Percentiles rank a stretch among this genome's conserved stretches.
phyloP scores from a whole-genome alignment of 1,284 basidiomycete species.

The Trametes versicolor region DNA sequence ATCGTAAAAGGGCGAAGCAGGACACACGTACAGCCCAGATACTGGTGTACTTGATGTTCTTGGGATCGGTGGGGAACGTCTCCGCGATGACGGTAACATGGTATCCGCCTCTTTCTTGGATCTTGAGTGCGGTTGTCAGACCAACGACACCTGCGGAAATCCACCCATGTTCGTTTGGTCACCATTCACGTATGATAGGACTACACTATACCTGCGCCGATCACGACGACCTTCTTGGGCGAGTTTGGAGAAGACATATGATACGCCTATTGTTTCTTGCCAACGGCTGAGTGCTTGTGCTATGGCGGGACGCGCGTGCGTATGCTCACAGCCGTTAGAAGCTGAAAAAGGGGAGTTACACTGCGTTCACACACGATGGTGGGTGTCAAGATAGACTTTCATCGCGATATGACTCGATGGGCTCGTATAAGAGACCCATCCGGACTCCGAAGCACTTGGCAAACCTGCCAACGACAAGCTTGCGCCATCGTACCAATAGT shows the following conservation, averaged over 20 bases:
- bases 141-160: slow-evolving; percentile 73
- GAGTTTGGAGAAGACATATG: slow-evolving; percentile 15
- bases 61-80: slow-evolving; percentile 70
- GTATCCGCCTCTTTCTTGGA: slow-evolving; percentile 68
- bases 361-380: neutral
- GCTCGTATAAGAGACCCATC: neutral
- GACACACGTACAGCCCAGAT: slow-evolving; percentile 74
- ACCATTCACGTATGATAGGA: neutral
- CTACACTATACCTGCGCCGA: slow-evolving; percentile 41
- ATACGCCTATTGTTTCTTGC: neutral
- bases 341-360: neutral
- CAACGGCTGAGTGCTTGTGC: no score
- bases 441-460: neutral
- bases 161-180: neutral
- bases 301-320: neutral
- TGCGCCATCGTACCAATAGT: no score
- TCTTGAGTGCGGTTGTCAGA: slow-evolving; percentile 71
- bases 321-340: neutral
- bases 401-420: slow-evolving; percentile 15
- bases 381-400: neutral
- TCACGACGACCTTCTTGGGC: slow-evolving; percentile 42
- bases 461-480: neutral
- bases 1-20: neutral
- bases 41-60: slow-evolving; percentile 75
- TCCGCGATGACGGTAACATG: slow-evolving; percentile 74